Evolutionary conservation across 2,329 filamentous ascomycete species (phyloP).

Genomic region (Sclerotinia subarctica): DNA sequence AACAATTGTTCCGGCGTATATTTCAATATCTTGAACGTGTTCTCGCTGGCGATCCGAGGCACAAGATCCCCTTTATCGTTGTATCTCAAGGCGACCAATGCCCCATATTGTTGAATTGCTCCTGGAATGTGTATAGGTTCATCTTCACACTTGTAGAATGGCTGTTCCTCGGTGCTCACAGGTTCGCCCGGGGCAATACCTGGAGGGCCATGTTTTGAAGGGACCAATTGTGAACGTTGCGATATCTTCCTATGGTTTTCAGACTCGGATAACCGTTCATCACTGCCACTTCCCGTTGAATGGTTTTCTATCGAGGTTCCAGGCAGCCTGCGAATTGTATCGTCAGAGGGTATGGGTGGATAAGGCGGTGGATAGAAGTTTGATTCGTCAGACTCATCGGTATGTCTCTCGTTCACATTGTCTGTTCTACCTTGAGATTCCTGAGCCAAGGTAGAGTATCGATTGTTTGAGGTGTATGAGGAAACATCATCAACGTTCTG

Average conservation of each 20-base stretch:
- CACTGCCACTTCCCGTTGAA: background rate
- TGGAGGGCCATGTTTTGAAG: slow-evolving; percentile 26
- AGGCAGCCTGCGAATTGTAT: slow-evolving; percentile 24
- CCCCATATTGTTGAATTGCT: slow-evolving; percentile 68
- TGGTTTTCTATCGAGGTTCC: background rate
- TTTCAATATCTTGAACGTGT: slow-evolving; percentile 70
- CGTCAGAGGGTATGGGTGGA: slow-evolving; percentile 23
- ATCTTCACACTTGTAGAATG: slow-evolving; percentile 66
- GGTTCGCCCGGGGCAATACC: slow-evolving; percentile 23
- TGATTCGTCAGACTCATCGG: slow-evolving; percentile 3
- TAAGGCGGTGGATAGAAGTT: slow-evolving; percentile 26
- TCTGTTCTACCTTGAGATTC: background rate
- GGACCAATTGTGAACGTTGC: slow-evolving; percentile 25
- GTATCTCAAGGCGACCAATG: slow-evolving; percentile 71
- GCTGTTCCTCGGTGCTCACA: slow-evolving; percentile 13
- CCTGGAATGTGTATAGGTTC: slow-evolving; percentile 74
- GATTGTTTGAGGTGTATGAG: background rate
- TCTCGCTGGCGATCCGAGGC: slow-evolving; percentile 77
- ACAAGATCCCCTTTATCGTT: slow-evolving; percentile 63
- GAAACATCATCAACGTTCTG: background rate
- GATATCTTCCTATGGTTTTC: slow-evolving; percentile 20
- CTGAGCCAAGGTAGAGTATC: background rate
- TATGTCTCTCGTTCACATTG: background rate
- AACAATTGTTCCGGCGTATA: slow-evolving; percentile 77
- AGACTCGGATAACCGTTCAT: background rate